Conservation (phyloP, 805 yeast species). For the Metschnikowia noctiluminum region DNA sequence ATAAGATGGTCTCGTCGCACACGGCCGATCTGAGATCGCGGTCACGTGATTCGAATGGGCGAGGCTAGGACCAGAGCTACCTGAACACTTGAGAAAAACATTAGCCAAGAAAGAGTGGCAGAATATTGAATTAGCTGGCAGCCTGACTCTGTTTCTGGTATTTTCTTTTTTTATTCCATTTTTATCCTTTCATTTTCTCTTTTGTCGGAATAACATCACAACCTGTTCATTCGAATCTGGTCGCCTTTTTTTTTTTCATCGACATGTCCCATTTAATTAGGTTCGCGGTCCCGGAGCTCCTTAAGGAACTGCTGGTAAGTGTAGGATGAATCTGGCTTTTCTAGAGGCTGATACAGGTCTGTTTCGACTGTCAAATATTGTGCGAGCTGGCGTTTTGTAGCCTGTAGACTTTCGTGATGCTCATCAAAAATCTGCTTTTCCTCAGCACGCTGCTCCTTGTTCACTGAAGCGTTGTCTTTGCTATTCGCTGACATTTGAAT, state of each 20-base stretch:
- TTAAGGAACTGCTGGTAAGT: neutral
- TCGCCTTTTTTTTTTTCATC: neutral
- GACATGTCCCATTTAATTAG: neutral
- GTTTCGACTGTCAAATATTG: neutral
- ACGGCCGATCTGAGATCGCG: neutral
- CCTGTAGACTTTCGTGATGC: neutral
- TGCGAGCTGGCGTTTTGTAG: neutral
- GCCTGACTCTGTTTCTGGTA: too few species aligned
- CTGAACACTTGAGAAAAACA: too few species aligned
- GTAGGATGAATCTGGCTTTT: neutral
- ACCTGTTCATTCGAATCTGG: too few species aligned
- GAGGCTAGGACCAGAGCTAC: neutral
- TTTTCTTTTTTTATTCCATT: too few species aligned
- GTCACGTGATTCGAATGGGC: neutral
- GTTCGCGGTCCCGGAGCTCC: neutral
- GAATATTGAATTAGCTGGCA: too few species aligned
- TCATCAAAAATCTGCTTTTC: neutral
- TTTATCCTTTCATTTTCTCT: too few species aligned
- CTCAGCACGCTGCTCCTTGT: too few species aligned
- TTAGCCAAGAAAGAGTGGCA: too few species aligned
- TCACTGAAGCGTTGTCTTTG: too few species aligned
- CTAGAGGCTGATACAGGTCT: neutral
- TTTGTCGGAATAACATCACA: too few species aligned
- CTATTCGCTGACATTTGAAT: too few species aligned
- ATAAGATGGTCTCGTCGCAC: neutral